Evolutionary conservation across 805 yeast species (phyloP), one percentile per base, ranked within the genome.

Genomic region (Kuraishia ogatae): DNA sequence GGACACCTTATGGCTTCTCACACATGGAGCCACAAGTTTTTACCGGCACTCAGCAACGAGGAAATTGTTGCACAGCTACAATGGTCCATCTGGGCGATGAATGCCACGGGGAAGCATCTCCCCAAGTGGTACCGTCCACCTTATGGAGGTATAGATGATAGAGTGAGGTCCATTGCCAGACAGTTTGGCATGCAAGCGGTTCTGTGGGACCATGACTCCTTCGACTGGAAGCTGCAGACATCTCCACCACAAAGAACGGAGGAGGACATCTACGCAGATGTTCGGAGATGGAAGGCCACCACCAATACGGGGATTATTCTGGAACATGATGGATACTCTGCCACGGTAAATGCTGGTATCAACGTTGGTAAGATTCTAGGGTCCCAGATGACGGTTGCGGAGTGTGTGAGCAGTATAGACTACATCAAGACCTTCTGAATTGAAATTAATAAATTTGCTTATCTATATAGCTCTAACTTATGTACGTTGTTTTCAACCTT

Each of bases 1-100:
- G 97, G 97, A 15, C 97, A 93, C 68, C 71, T 91, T 29, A 70
- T 91, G 65, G 97, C 88, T 1, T 79, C 90, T 0, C 99, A 93
- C 67, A 89, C 97, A 0, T 93, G 97, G 97, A 83, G 91, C 1
- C 98, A 93, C 71, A 83, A 84, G 56, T 89, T 85, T 62, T 77
- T 93, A 57, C 97, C 97, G 1, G 69, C 83, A 0, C 74, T 92
- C 55, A 69, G 83, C 23, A 91, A 91, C 65, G 93, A 90, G 69
- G 81, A 89, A 58, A 82, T 93, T 20, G 83, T 87, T 55, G 96
- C 97, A 0, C 96, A 93, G 66, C 71, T 93, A 46, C 85, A 92
- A 68, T 93, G 99, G 99, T 84, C 96, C 1, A 83, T 90, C 35
- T 93, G 97, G 97, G 97, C 97, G 4, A 89, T 92, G 91, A 92